These are phyloP conservation scores for Chytridium lagenaria DNA, from an alignment of 371 early-diverging fungal species.

Conservation along the genomic window DNA sequence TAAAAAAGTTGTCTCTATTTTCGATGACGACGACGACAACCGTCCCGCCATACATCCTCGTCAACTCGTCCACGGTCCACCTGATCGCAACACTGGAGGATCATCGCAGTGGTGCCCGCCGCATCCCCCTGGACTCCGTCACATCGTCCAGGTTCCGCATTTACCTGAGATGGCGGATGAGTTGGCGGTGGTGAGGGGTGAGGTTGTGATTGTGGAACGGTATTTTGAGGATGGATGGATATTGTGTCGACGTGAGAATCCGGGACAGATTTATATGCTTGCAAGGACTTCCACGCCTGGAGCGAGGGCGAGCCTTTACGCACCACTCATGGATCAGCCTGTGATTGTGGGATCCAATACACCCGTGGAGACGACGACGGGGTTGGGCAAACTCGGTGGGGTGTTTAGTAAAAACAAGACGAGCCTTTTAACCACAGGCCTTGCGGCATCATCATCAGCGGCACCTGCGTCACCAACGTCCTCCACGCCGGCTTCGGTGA, in stretches of 20 bases:
- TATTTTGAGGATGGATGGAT: slow-evolving; percentile 19
- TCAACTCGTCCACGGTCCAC: not conserved
- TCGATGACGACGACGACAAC: slow-evolving; percentile 1
- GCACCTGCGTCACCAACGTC: too few species aligned
- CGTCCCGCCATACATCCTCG: not conserved
- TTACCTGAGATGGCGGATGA: slow-evolving; percentile 3
- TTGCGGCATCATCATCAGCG: not conserved
- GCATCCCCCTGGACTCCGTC: slow-evolving; percentile 3
- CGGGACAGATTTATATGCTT: too few species aligned
- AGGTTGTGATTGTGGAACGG: slow-evolving; percentile 5
- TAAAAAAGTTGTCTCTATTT: slow-evolving; percentile 1
- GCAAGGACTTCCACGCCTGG: not conserved
- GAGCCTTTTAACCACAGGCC: not conserved
- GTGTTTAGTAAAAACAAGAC: not conserved
- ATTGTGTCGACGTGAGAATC: not conserved
- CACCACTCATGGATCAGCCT: not conserved
- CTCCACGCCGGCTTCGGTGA: too few species aligned
- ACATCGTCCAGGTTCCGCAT: not conserved
- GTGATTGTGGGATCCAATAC: not conserved
- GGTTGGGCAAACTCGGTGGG: not conserved
- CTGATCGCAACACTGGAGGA: slow-evolving; percentile 14
- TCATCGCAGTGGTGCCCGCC: slow-evolving; percentile 2
- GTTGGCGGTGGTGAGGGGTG: slow-evolving; percentile 7
- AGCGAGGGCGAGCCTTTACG: not conserved
- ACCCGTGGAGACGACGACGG: not conserved